Conservation (phyloP, 495 filamentous ascomycete genomes). For the Penicillium parvum region DNA sequence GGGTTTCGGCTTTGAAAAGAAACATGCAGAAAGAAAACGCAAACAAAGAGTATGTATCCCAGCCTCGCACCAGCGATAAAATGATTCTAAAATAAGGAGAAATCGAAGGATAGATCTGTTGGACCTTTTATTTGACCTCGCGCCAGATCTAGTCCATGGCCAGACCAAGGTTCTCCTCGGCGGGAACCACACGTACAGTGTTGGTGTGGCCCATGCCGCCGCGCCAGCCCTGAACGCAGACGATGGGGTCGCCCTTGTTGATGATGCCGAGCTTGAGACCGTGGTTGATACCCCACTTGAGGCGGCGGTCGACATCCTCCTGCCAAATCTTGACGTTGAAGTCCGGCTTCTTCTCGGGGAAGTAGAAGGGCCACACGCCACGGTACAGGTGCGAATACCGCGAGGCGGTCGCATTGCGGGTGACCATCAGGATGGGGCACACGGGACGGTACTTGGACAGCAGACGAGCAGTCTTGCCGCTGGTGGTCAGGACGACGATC, state of each 20-base stretch:
- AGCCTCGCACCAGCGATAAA: slow-evolving; percentile 26
- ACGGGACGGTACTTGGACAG: slow-evolving; percentile 97
- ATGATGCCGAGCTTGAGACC: slow-evolving; percentile 83
- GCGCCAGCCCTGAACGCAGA: slow-evolving; percentile 97
- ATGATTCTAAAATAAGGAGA: slow-evolving; percentile 11
- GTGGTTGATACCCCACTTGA: slow-evolving; percentile 88
- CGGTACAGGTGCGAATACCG: slow-evolving; percentile 94
- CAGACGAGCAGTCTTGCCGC: slow-evolving; percentile 85
- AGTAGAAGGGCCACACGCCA: slow-evolving; percentile 95
- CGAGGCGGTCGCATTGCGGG: slow-evolving; percentile 74
- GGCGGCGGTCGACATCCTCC: slow-evolving; percentile 93
- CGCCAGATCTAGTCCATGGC: slow-evolving; percentile 30
- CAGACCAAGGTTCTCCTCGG: slow-evolving; percentile 59
- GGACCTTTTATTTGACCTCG: slow-evolving; percentile 11
- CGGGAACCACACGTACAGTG: slow-evolving; percentile 72
- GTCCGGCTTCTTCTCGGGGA: slow-evolving; percentile 88
- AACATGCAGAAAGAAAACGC: slow-evolving; percentile 7
- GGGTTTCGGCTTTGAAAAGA: slow-evolving; percentile 16
- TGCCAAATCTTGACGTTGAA: slow-evolving; percentile 89
- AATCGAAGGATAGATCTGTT: slow-evolving; percentile 9
- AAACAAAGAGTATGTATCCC: slow-evolving; percentile 25
- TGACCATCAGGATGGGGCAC: slow-evolving; percentile 98
- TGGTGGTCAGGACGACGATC: slow-evolving; percentile 91
- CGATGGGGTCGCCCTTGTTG: slow-evolving; percentile 74
- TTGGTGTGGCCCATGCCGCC: slow-evolving; percentile 98